These are phyloP conservation scores for Durio zibethinus DNA, from an alignment of 345 rosid species.

Conservation along the genomic window DNA sequence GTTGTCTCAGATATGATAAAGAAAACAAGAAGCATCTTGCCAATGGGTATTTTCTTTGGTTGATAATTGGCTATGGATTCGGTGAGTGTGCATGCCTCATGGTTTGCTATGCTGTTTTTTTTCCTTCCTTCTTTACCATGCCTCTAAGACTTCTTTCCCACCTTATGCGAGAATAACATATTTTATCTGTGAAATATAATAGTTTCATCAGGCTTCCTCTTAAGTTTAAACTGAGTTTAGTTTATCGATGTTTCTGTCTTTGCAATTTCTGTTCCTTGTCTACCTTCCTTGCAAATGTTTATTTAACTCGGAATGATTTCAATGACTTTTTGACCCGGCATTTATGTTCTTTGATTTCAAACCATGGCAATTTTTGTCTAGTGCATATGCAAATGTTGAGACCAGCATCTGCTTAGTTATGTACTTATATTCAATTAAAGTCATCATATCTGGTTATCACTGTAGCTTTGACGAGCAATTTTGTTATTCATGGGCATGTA, in stretches of 20 bases:
- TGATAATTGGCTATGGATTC: conserved; percentile 67
- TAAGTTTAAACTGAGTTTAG: neutral
- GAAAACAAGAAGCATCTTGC: conserved; percentile 49
- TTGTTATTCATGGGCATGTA: neutral
- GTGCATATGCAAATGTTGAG: neutral
- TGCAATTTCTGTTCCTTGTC: neutral
- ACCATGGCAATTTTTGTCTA: neutral
- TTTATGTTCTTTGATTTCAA: neutral
- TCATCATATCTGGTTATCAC: neutral
- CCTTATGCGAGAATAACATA: neutral
- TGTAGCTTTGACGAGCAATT: too few relatives aligned
- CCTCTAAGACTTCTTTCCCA: neutral
- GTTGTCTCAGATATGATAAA: conserved; percentile 65
- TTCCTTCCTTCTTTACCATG: neutral
- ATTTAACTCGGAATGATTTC: neutral
- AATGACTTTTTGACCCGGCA: neutral
- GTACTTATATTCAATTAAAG: neutral
- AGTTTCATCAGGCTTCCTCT: neutral
- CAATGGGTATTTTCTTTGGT: conserved; percentile 78
- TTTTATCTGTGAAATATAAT: neutral
- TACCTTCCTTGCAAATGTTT: neutral
- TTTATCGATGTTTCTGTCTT: neutral
- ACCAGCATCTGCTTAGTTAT: neutral
- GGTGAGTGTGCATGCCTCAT: conserved; percentile 46
- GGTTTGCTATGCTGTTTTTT: neutral